phyloP scores from a whole-genome alignment of 202 grass and related monocot species.

The Sporobolus alterniflorus region DNA sequence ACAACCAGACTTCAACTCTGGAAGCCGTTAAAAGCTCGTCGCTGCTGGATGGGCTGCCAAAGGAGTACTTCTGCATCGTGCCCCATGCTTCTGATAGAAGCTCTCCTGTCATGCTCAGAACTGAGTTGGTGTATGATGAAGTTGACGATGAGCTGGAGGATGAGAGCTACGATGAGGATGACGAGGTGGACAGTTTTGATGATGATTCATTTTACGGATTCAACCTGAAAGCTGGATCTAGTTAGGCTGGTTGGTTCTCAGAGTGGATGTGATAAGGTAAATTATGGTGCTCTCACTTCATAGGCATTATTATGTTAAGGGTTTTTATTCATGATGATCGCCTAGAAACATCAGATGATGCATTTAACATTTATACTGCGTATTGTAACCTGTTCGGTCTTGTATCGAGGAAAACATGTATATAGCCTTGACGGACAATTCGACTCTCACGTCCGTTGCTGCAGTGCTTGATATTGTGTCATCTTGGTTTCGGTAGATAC shows the following conservation, averaged over 20 bases:
- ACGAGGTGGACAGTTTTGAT: not conserved
- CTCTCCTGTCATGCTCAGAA: not conserved
- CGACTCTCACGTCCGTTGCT: no score
- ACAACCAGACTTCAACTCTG: not conserved
- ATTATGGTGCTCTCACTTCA: not conserved
- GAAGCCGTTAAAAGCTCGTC: not conserved
- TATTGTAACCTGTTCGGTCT: not conserved
- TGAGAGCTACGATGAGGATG: slow-evolving; percentile 2
- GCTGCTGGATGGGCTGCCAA: slow-evolving; percentile 15
- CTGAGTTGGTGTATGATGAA: not conserved
- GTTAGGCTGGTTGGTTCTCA: not conserved
- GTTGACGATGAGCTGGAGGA: not conserved
- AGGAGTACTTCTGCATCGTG: slow-evolving; percentile 29
- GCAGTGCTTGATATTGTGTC: no score
- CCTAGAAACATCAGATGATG: no score
- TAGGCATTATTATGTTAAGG: not conserved
- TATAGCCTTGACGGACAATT: no score
- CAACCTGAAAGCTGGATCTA: not conserved
- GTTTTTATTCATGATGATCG: not conserved
- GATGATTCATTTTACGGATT: not conserved
- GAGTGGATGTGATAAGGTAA: not conserved
- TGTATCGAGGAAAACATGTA: no score
- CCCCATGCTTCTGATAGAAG: not conserved
- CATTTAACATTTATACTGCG: not conserved
- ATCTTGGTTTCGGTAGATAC: no score